Base-by-base conservation (phyloP, 2,329 filamentous ascomycete genomes). In the Zymoseptoria ardabiliae region DNA sequence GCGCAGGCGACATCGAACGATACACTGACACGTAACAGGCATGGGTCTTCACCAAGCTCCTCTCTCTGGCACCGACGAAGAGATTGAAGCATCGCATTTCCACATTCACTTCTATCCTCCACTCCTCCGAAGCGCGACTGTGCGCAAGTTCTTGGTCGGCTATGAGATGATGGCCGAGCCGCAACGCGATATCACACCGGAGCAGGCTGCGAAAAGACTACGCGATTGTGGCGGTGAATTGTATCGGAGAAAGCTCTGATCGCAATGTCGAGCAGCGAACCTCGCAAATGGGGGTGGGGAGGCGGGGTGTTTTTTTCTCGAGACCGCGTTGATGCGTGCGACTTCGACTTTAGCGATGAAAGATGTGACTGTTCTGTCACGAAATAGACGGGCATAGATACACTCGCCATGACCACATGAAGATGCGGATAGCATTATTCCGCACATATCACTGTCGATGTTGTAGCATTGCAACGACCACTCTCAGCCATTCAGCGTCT, bases 51-150 rank as follows among this genome's bases (percentile, higher is more conserved):
- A 99, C 73, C 94, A 99, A 78, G 93, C 94, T 19, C 94, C 94
- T 2, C 81, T 99, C 6, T 84, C 88, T 23, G 91, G 90, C 21
- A 88, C 84, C 0, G 81, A 85, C 1, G 90, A 95, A 62, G 93
- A 97, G 74, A 83, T 93, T 57, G 89, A 96, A 68, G 86, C 86
- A 62, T 91, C 90, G 66, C 93, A 96, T 75, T 86, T 99, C 72
- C 94, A 99, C 75, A 87, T 99, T 79, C 94, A 99, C 77, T 99
- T 99, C 75, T 97, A 97, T 74, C 94, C 94, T 50, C 94, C 94
- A 11, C 80, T 99, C 53, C 80, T 99, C 64, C 86, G 94, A 58
- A 96, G 91, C 53, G 92, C 94, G 2, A 96, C 91, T 0, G 92
- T 99, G 53, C 86, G 90, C 67, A 99, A 99, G 78, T 99, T 97